phyloP scores from a whole-genome alignment of 306 rosid genomes.

The Hippophae rhamnoides region DNA sequence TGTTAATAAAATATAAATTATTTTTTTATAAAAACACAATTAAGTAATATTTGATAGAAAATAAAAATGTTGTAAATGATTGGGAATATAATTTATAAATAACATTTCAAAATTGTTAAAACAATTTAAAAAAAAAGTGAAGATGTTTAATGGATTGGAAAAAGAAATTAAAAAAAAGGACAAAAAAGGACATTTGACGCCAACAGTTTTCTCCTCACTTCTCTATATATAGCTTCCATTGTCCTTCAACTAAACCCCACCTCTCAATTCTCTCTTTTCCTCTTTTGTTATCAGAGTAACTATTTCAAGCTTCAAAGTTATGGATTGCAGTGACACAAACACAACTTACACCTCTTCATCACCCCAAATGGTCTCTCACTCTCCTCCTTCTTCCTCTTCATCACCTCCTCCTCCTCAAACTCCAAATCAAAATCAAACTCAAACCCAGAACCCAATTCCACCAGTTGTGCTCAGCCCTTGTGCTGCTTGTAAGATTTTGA shows the following conservation, averaged over 20 bases:
- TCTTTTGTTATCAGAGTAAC: background rate
- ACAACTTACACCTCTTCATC: constrained; percentile 7
- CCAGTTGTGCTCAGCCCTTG: constrained; percentile 63
- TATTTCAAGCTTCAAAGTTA: no score
- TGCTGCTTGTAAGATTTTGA: constrained; percentile 80
- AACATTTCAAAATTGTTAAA: no score
- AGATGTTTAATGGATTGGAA: no score
- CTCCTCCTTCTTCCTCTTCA: constrained; percentile 16
- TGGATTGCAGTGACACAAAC: constrained; percentile 21
- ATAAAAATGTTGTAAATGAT: no score
- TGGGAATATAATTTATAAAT: no score
- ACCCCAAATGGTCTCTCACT: background rate
- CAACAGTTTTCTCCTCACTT: constrained; percentile 1
- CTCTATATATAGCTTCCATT: constrained; percentile 28
- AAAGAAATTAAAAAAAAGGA: no score
- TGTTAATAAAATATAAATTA: no score
- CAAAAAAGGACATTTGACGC: background rate
- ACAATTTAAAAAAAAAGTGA: no score
- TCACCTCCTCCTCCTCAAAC: constrained; percentile 23
- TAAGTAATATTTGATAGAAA: no score
- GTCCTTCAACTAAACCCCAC: constrained; percentile 29
- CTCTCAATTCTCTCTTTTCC: constrained; percentile 1
- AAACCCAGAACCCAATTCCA: constrained; percentile 27
- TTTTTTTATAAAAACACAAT: no score
- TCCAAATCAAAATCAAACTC: constrained; percentile 1